Evolutionary conservation across 768 basidiomycete species (phyloP).

Genomic region (Scleroderma citrinum): DNA sequence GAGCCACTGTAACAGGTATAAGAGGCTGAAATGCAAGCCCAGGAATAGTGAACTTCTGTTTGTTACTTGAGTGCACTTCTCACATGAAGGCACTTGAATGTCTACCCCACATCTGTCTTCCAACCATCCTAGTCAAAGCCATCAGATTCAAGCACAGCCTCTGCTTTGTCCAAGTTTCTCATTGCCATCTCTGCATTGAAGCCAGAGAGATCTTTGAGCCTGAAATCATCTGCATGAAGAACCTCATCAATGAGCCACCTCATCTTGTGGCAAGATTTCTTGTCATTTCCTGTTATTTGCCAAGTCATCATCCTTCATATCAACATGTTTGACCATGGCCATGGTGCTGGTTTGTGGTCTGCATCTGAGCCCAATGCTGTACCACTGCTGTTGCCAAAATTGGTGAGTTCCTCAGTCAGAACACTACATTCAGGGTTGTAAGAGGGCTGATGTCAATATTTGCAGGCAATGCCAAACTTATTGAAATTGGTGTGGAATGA

Average conservation of each 20-base stretch:
- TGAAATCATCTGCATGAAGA: background rate
- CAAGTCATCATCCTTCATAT: constrained; percentile 9
- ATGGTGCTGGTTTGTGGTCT: background rate
- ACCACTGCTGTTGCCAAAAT: background rate
- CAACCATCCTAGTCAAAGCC: background rate
- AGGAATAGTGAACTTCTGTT: constrained; percentile 11
- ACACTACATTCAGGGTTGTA: background rate
- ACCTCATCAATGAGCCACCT: background rate
- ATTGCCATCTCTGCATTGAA: background rate
- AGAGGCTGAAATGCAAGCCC: constrained; percentile 23
- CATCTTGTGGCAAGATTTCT: constrained; percentile 2
- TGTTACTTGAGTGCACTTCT: background rate
- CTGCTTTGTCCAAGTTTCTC: background rate
- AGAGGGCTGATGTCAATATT: constrained; percentile 8
- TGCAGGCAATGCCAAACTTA: constrained; percentile 7
- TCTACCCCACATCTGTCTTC: background rate
- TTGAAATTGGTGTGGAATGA: constrained; percentile 8
- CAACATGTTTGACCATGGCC: constrained; percentile 12
- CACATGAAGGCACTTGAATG: background rate
- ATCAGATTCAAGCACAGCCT: background rate
- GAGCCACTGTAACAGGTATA: constrained; percentile 12
- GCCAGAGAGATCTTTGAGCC: background rate
- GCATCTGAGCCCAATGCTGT: too few relatives aligned
- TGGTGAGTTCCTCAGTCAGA: background rate
- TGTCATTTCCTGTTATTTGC: constrained; percentile 2